Conservation (phyloP, 1,284 basidiomycete species). For the Cryptococcus floricola region DNA sequence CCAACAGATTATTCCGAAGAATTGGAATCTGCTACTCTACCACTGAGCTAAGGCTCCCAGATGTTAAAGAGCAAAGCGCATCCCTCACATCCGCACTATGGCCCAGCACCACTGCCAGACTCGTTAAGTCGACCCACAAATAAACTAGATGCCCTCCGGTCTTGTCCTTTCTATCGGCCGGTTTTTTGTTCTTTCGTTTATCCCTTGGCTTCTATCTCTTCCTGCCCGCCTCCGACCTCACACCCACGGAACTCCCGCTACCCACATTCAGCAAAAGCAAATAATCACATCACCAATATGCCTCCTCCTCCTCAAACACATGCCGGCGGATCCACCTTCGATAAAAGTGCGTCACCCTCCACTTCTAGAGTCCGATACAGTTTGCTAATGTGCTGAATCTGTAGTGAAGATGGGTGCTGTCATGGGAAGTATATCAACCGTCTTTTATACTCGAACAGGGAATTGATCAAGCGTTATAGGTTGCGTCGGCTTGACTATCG, state of each 20-base stretch:
- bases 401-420: conserved; percentile 79
- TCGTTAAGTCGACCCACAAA: too few species aligned
- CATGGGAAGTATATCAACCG: conserved; percentile 60
- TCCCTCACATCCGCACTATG: too few species aligned
- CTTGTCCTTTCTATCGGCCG: too few species aligned
- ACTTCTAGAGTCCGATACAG: background rate
- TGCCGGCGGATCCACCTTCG: conserved; percentile 38
- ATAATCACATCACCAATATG: conserved; percentile 23
- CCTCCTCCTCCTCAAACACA: conserved; percentile 44
- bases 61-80: background rate
- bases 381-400: background rate
- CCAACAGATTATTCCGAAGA: background rate
- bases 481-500: conserved; percentile 87
- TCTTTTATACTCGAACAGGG: background rate
- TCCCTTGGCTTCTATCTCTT: too few species aligned
- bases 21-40: conserved; percentile 2
- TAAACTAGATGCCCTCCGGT: too few species aligned
- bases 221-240: too few species aligned
- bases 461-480: conserved; percentile 42
- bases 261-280: background rate
- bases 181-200: too few species aligned
- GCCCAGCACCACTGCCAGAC: too few species aligned
- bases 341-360: conserved; percentile 39
- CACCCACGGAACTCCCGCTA: too few species aligned
- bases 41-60: conserved; percentile 1